Evolutionary conservation across 202 grass and related monocot genomes (phyloP), one percentile per base, ranked within the genome.

Genomic region (Musa balbisiana): DNA sequence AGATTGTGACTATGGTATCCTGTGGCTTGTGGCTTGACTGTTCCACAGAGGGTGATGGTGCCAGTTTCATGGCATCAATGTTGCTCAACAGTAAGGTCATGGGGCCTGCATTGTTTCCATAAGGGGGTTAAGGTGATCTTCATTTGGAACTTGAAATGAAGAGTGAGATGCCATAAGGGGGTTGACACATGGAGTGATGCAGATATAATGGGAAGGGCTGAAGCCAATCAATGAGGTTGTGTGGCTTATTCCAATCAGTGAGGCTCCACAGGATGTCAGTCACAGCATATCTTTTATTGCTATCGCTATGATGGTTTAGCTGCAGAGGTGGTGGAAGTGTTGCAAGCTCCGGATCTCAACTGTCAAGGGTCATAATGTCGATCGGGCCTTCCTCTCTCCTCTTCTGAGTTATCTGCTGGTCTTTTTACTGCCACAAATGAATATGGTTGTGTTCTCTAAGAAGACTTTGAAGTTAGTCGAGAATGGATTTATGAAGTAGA

Each of bases 51-150:
- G 54, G 85, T 87, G 0, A 92, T 96, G 85, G 80, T 96, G 64
- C 93, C 90, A 10, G 73, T 88, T 23, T 92, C 33, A 90, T 2
- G 93, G 93, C 11, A 92, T 96, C 78, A 96, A 96, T 83, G 75
- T 92, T 65, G 93, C 92, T 96, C 80, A 88, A 96, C 78, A 87
- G 90, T 17, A 80, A 90, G 29, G 82, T 83, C 4, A 50, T 96
- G 52, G 93, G 93, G 1, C 80, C 90, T 14, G 90, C 81, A 11
- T 81, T 96, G 80, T 85, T 85, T 83, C 90, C 90, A n/a, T n/a
- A n/a, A n/a, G n/a, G n/a, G n/a, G n/a, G n/a, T 85, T 12, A 96
- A 96, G 71, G 80, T 85, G 29, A 82, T 92, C 80, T 52, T 27
- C 27, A 27, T 27, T 27, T 96, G 58, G 82, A 85, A 0, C 78